Evolutionary conservation across 140 eudicot species (phyloP), one percentile per base, ranked within the genome.

Genomic region (Anethum foeniculum): DNA sequence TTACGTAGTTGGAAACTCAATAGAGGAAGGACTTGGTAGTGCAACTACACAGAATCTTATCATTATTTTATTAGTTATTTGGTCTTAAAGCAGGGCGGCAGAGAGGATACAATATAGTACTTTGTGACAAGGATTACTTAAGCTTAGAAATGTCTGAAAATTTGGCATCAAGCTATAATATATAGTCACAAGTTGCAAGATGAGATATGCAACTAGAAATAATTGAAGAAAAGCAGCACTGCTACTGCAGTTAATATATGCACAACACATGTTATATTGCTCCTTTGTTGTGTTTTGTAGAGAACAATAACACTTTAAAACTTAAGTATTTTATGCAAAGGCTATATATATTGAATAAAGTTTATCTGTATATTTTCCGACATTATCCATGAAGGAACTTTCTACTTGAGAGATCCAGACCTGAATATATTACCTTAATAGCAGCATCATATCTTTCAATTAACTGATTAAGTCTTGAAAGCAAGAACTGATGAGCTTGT

Each of bases 401-500:
- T 39, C 3, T 78, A 56, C 39, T 25, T 60, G 6, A 39, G 67
- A 18, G 43, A 16, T 21, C 65, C 28, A 78, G 81, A 68, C 18
- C 41, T 67, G 41, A 47, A 16, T 15, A 39, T 34, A 52, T 78
- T 81, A 92, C 97, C 94, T 87, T 82, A 49, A 90, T 75, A 75
- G 82, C 83, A 32, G 58, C 75, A 77, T 85, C 80, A 82, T 86
- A 76, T 54, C 72, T 85, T 75, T 78, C 88, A 76, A 91, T 84
- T 72, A 88, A 75, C 39, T 69, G 85, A 82, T 68, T 56, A 23
- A 90, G 79, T 64, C 76, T 82, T 27, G 82, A 87, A 43, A 83
- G 84, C 86, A 93, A 82, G 69, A 87, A 79, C 78, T 82, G 88
- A 84, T 91, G 98, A 65, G 98, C 93, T 86, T 85, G 84, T 51